These are phyloP conservation scores for Apiotrichum brassicae DNA, from an alignment of 1,284 basidiomycete species.

Conservation along the genomic window DNA sequence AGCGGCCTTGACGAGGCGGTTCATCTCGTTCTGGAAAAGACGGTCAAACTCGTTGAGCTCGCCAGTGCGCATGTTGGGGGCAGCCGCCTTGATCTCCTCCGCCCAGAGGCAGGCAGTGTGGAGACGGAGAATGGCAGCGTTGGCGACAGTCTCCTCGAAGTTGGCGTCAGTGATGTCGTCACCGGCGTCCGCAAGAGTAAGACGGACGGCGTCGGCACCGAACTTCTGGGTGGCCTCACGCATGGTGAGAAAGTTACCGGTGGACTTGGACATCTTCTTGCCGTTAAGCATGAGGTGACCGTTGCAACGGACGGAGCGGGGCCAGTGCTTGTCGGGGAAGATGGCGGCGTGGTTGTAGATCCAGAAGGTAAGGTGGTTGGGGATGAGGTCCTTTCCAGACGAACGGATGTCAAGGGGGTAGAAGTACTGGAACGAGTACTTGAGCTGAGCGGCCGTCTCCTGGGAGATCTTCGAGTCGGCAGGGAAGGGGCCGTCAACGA, in stretches of 20 bases:
- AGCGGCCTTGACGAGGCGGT: slow-evolving; percentile 72
- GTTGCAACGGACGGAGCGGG: slow-evolving; percentile 84
- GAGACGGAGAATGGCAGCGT: slow-evolving; percentile 91
- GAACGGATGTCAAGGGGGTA: slow-evolving; percentile 98
- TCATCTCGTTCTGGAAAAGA: slow-evolving; percentile 88
- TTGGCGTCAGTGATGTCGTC: slow-evolving; percentile 85
- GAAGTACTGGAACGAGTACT: slow-evolving; percentile 92
- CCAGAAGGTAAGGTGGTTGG: slow-evolving; percentile 92
- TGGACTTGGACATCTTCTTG: slow-evolving; percentile 98
- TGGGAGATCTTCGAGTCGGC: slow-evolving; percentile 55
- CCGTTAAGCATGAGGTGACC: slow-evolving; percentile 98
- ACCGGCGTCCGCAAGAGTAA: slow-evolving; percentile 92
- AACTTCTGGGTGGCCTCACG: slow-evolving; percentile 48
- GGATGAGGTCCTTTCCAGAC: slow-evolving; percentile 97
- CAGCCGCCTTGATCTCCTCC: slow-evolving; percentile 66
- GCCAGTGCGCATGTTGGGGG: slow-evolving; percentile 63
- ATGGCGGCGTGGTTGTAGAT: slow-evolving; percentile 91
- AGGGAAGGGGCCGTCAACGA: slow-evolving; percentile 72
- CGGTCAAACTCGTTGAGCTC: slow-evolving; percentile 60
- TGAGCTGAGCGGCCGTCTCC: slow-evolving; percentile 76
- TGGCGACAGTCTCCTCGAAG: slow-evolving; percentile 98
- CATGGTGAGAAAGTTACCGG: slow-evolving; percentile 54
- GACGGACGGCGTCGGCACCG: slow-evolving; percentile 62
- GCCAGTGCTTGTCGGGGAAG: slow-evolving; percentile 93
- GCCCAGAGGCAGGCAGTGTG: slow-evolving; percentile 91